A percentile compares a stretch with the other conserved stretches of the same genome.
Evolutionary conservation across 495 filamentous ascomycete genomes (phyloP).

Genomic region (Lophiostoma macrostomum): DNA sequence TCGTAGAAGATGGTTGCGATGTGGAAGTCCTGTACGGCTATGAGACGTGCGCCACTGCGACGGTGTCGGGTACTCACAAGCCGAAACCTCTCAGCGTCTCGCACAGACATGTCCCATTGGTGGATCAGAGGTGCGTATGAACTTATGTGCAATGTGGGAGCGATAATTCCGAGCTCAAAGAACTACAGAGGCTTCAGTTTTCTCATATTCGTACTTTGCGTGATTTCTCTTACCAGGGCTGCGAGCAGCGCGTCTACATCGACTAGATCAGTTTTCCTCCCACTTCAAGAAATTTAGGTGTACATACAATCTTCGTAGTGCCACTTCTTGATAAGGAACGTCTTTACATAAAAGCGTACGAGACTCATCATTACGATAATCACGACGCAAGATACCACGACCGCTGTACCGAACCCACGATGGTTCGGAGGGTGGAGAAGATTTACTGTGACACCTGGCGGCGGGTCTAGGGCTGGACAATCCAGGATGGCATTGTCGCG

Average conservation of each 20-base stretch:
- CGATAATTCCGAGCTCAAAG: neutral
- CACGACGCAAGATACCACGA: neutral
- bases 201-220: neutral
- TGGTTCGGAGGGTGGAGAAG: too few species aligned
- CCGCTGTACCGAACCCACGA: too few species aligned
- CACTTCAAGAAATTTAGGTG: neutral
- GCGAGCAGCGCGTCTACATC: too few species aligned
- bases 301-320: neutral
- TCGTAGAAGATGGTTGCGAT: neutral
- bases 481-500: too few species aligned
- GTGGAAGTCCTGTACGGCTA: neutral
- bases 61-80: neutral
- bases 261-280: too few species aligned
- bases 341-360: constrained; percentile 3
- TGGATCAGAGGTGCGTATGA: neutral
- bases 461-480: too few species aligned
- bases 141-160: neutral
- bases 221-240: too few species aligned
- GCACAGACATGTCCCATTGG: constrained; percentile 1
- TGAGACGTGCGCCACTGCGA: neutral
- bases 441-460: too few species aligned
- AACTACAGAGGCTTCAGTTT: neutral
- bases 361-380: neutral
- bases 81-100: neutral
- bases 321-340: neutral